Percentiles rank a stretch among this genome's conserved stretches.
These are phyloP conservation scores for Paraglomus occultum DNA, from an alignment of 192 early-diverging fungal species.

Conservation along the genomic window DNA sequence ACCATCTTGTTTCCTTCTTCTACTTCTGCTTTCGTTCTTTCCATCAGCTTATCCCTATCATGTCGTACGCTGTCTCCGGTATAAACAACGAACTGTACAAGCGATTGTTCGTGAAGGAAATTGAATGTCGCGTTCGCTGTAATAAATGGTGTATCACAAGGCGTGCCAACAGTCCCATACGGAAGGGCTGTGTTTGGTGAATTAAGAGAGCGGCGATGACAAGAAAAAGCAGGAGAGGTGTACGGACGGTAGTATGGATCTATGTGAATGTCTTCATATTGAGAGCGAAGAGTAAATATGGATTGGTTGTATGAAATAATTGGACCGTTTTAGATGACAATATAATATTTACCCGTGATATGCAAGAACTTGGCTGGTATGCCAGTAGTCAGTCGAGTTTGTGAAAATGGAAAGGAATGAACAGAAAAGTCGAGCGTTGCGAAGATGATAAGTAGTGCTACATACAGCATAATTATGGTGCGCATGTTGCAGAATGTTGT, in stretches of 20 bases:
- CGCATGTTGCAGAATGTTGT: too few relatives aligned
- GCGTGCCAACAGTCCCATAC: conserved; percentile 36
- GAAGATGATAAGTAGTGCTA: too few relatives aligned
- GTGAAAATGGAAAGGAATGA: too few relatives aligned
- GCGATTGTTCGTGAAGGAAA: conserved; percentile 32
- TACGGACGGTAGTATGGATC: conserved; percentile 34
- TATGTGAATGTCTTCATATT: conserved; percentile 40
- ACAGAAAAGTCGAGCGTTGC: too few relatives aligned
- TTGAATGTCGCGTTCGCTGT: conserved; percentile 29
- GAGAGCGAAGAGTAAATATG: background rate
- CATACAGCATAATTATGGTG: too few relatives aligned
- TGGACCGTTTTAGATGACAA: background rate
- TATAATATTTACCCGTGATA: conserved; percentile 3
- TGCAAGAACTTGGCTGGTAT: background rate
- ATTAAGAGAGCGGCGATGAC: conserved; percentile 34
- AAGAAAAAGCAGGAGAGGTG: conserved; percentile 34
- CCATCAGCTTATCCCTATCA: conserved; percentile 20
- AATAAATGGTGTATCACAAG: conserved; percentile 36
- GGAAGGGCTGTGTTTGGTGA: conserved; percentile 32
- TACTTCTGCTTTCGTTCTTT: conserved; percentile 5
- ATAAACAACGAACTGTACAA: conserved; percentile 43
- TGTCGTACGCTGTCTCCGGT: conserved; percentile 44
- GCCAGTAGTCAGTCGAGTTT: too few relatives aligned
- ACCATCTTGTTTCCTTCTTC: conserved; percentile 17
- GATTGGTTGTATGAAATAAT: background rate